Evolutionary conservation across 768 basidiomycete species (phyloP).

Genomic region (Leucocoprinus birnbaumii): DNA sequence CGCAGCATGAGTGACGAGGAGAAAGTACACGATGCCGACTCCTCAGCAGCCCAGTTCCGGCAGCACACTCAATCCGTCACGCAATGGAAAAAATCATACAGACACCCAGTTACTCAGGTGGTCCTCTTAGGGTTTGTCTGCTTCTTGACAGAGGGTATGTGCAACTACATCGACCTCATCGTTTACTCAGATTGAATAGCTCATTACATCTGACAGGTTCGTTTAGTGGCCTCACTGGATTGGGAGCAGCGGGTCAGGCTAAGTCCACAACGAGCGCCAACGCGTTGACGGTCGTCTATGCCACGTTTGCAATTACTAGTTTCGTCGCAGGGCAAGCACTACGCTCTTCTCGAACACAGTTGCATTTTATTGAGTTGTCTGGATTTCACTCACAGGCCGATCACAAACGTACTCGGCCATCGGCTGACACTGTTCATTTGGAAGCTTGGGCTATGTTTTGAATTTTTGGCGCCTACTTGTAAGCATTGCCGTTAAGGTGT

Average conservation of each 20-base stretch:
- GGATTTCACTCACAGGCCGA: slow-evolving; percentile 44
- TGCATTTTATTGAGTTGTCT: no score
- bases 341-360: no score
- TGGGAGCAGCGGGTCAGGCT: slow-evolving; percentile 78
- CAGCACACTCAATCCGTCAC: no score
- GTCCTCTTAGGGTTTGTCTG: slow-evolving; percentile 69
- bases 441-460: slow-evolving; percentile 72
- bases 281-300: slow-evolving; percentile 65
- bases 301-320: slow-evolving; percentile 41
- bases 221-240: slow-evolving; percentile 76
- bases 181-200: not conserved
- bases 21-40: no score
- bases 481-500: slow-evolving; percentile 19
- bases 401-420: slow-evolving; percentile 80
- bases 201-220: slow-evolving; percentile 42
- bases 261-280: slow-evolving; percentile 66
- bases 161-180: no score
- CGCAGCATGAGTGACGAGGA: no score
- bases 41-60: no score
- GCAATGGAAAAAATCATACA: no score
- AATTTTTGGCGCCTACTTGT: slow-evolving; percentile 78
- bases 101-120: slow-evolving; percentile 18
- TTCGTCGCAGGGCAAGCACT: slow-evolving; percentile 55
- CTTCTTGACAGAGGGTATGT: slow-evolving; percentile 25
- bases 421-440: slow-evolving; percentile 69